Evolutionary conservation across 2,329 filamentous ascomycete species (phyloP), one percentile per base, ranked within the genome.

Genomic region (Blastomyces parvus): DNA sequence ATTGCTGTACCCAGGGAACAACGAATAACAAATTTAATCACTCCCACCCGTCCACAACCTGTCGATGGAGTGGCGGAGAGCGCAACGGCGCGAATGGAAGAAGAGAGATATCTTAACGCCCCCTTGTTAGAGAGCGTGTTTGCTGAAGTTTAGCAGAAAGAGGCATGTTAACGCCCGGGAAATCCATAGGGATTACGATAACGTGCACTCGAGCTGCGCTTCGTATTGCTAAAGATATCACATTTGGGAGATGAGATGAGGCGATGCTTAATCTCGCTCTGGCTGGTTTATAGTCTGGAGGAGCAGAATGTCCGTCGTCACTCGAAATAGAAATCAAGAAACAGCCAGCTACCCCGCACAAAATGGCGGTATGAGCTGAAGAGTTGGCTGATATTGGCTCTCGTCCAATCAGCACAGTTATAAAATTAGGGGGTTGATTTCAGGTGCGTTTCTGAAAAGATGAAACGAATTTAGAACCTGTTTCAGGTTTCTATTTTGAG

Each of bases 401-500:
- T 42, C 22, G 22, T 38, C 55, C 55, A 58, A 40, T 58, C 55
- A 58, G 14, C 13, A 5, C 13, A 25, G 11, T 9, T 27, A 40
- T 58, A 58, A 25, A 40, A 58, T 25, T 58, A 58, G 36, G 13
- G 6, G 6, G 36, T 42, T 25, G 22, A 58, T 42, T 42, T 59
- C 56, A 59, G 36, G 56, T 19, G 56, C 13, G 56, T 59, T 33
- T 46, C 57, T 0, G n/a, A 59, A 48, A 6, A 59, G 25, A 13
- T n/a, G 57, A 59, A 59, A 59, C 57, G 14, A 25, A 36, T 46
- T n/a, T 13, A 48, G 42, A 1, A 48, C 22, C 25, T 19, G 57
- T 59, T 59, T 59, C 57, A 59, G 40, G 40, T 59, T 46, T 59
- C 40, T 59, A 59, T 59, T 48, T 59, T 17, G 17, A 59, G 57